Conservation (phyloP, 352 stramenopile genomes). For the Elongisporangium prolatum region DNA sequence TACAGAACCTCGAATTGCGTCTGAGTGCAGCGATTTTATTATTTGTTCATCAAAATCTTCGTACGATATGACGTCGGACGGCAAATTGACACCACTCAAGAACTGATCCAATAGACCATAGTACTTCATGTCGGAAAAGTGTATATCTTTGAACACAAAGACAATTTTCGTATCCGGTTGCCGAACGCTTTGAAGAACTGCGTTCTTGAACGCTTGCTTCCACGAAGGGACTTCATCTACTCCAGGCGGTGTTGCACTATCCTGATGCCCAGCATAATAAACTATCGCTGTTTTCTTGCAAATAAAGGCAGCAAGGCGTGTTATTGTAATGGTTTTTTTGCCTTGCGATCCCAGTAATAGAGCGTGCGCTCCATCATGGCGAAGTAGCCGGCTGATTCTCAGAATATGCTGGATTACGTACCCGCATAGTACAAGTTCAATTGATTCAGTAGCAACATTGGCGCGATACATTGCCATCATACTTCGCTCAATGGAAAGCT, state of each 20-base stretch:
- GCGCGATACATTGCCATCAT: slow-evolving; percentile 48
- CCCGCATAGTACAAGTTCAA: slow-evolving; percentile 49
- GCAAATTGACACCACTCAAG: slow-evolving; percentile 31
- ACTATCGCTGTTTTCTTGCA: slow-evolving; percentile 30
- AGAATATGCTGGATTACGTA: slow-evolving; percentile 57
- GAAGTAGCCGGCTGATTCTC: slow-evolving; percentile 40
- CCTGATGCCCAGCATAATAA: slow-evolving; percentile 17
- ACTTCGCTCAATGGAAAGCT: slow-evolving; percentile 46
- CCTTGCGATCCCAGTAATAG: slow-evolving; percentile 42
- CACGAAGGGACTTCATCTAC: slow-evolving; percentile 12
- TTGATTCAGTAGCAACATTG: slow-evolving; percentile 19
- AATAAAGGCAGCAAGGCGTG: slow-evolving; percentile 45
- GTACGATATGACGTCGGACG: slow-evolving; percentile 37
- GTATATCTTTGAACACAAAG: slow-evolving; percentile 53
- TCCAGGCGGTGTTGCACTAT: neutral
- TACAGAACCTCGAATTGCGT: neutral
- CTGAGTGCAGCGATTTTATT: slow-evolving; percentile 16
- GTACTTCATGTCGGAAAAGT: slow-evolving; percentile 18
- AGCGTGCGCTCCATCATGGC: slow-evolving; percentile 24
- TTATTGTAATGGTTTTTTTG: slow-evolving; percentile 47
- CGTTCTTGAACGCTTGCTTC: slow-evolving; percentile 28
- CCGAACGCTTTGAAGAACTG: slow-evolving; percentile 35
- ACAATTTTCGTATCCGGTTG: slow-evolving; percentile 32
- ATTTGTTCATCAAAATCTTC: slow-evolving; percentile 51
- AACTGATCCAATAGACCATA: slow-evolving; percentile 47